Conservation (phyloP, 352 stramenopile genomes). For the Aphanomyces invadans region DNA sequence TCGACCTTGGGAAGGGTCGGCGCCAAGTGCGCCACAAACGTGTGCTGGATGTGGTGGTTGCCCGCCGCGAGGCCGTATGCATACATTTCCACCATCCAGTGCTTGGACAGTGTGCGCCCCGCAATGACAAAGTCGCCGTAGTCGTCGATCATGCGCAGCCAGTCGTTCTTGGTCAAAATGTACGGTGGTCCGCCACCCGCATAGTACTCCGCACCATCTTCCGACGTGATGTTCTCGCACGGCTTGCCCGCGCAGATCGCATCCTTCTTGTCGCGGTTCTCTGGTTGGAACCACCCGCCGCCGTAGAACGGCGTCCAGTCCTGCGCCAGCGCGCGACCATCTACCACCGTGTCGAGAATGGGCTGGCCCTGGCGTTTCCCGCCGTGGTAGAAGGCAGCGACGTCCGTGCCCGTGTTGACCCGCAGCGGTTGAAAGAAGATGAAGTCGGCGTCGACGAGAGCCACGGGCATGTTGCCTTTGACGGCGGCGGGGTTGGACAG, state of each 20-base stretch:
- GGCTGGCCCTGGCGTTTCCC: slow-evolving; percentile 26
- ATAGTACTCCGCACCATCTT: slow-evolving; percentile 39
- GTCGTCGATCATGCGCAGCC: slow-evolving; percentile 40
- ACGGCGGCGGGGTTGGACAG: not conserved
- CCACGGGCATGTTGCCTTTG: not conserved
- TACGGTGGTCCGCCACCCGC: slow-evolving; percentile 44
- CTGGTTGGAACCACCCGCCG: slow-evolving; percentile 33
- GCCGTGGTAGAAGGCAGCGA: slow-evolving; percentile 37
- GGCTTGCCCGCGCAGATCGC: slow-evolving; percentile 32
- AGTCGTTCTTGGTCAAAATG: slow-evolving; percentile 46
- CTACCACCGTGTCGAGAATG: slow-evolving; percentile 38
- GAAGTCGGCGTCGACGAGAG: slow-evolving; percentile 16
- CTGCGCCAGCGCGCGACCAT: slow-evolving; percentile 40
- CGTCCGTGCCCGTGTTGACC: slow-evolving; percentile 35
- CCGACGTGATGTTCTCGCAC: slow-evolving; percentile 31
- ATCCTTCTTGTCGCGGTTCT: slow-evolving; percentile 29
- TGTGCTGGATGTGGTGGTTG: slow-evolving; percentile 52
- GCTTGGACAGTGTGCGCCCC: slow-evolving; percentile 31
- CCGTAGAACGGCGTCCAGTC: slow-evolving; percentile 19
- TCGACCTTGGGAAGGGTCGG: slow-evolving; percentile 37
- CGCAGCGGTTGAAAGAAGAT: slow-evolving; percentile 5
- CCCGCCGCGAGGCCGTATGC: slow-evolving; percentile 40
- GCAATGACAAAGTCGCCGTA: slow-evolving; percentile 35
- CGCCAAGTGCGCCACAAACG: slow-evolving; percentile 37
- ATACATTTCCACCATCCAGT: slow-evolving; percentile 59